Percentiles rank a stretch among this genome's conserved stretches.
phyloP scores from a whole-genome alignment of 148 eudicot genomes.

The Rhododendron mucronatum region DNA sequence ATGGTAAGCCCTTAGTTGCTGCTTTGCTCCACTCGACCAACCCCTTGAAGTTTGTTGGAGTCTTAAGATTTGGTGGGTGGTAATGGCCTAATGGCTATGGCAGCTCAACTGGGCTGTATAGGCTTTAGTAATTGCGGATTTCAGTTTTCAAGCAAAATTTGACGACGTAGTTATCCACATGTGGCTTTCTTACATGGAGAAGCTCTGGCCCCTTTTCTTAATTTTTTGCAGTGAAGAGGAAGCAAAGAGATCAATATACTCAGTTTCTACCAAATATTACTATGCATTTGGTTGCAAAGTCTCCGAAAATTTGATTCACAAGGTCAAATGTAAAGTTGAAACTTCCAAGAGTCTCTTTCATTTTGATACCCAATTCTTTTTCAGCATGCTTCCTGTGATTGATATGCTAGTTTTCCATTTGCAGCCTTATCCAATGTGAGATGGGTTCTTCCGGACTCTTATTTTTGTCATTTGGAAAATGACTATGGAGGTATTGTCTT shows the following conservation, averaged over 20 bases:
- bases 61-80: not conserved
- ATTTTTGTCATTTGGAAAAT: conserved; percentile 47
- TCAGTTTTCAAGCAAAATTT: not conserved
- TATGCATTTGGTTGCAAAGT: conserved; percentile 62
- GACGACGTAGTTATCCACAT: not conserved
- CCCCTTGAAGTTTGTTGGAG: not conserved
- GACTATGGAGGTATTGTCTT: conserved; percentile 58
- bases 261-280: conserved; percentile 66
- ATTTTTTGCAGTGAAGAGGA: conserved; percentile 50
- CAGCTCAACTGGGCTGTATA: not conserved
- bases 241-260: conserved; percentile 70
- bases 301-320: conserved; percentile 37
- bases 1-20: not conserved
- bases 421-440: conserved; percentile 58
- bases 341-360: not conserved
- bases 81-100: not conserved
- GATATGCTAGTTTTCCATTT: conserved; percentile 11
- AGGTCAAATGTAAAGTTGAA: conserved; percentile 49
- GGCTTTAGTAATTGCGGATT: not conserved
- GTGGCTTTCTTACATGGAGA: not conserved
- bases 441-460: conserved; percentile 74
- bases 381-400: not conserved
- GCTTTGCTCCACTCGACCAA: not conserved
- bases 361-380: not conserved
- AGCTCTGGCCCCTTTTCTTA: not conserved